Evolutionary conservation across 805 yeast genomes (phyloP).

Genomic region (Yamadazyma sp.): DNA sequence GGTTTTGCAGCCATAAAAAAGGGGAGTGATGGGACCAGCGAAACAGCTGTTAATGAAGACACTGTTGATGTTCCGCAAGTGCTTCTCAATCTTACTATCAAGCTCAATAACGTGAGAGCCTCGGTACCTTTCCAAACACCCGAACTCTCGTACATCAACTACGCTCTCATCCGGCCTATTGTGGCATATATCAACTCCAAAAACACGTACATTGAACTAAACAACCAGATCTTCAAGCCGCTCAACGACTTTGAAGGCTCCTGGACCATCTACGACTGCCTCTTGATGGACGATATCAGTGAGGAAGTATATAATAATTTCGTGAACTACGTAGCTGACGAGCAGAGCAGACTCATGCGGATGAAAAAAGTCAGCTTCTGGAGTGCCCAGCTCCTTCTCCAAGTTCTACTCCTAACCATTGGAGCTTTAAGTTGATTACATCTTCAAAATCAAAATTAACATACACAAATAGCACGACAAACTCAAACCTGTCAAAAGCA

Average conservation of each 20-base stretch:
- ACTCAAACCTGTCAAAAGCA: conserved; percentile 52
- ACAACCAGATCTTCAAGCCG: conserved; percentile 77
- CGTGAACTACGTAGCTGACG: conserved; percentile 85
- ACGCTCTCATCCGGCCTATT: conserved; percentile 89
- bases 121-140: conserved; percentile 81
- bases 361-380: conserved; percentile 87
- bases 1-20: conserved; percentile 25
- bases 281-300: conserved; percentile 87
- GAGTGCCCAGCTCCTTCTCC: conserved; percentile 84
- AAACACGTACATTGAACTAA: conserved; percentile 84
- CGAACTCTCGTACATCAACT: conserved; percentile 89
- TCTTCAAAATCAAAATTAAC: conserved; percentile 48
- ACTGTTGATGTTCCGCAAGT: conserved; percentile 49
- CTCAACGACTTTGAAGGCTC: conserved; percentile 88
- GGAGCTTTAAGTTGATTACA: conserved; percentile 52
- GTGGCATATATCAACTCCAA: conserved; percentile 92
- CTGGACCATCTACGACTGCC: conserved; percentile 93
- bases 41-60: too few relatives aligned
- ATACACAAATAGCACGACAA: conserved; percentile 50
- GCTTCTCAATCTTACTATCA: conserved; percentile 75
- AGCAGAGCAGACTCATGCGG: conserved; percentile 68
- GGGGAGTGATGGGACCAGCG: conserved; percentile 16
- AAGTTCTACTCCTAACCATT: conserved; percentile 69
- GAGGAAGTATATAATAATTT: conserved; percentile 89
- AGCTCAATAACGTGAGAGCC: conserved; percentile 84